Conservation (phyloP, 1,139 yeast species). For the Entelexis paramagnoliae region DNA sequence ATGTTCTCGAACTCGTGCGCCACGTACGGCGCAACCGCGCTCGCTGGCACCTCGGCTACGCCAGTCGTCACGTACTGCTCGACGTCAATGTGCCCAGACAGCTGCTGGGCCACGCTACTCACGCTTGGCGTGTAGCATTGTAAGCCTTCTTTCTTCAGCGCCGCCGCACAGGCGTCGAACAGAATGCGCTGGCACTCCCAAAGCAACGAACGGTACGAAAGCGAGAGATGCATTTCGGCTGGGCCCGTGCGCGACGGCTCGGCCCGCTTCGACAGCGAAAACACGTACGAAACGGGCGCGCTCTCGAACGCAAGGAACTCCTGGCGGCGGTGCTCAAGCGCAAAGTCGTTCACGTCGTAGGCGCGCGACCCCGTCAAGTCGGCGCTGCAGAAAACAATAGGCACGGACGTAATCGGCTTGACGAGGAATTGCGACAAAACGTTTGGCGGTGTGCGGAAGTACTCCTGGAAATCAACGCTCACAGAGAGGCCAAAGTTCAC, state of each 20-base stretch:
- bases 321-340: conserved; percentile 25
- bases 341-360: conserved; percentile 36
- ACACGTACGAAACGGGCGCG: conserved; percentile 59
- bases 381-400: conserved; percentile 45
- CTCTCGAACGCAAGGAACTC: conserved; percentile 47
- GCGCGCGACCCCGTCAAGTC: conserved; percentile 36
- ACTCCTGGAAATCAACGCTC: conserved; percentile 52
- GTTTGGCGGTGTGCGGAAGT: conserved; percentile 41
- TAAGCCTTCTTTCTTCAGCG: background rate
- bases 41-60: background rate
- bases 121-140: conserved; percentile 7
- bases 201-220: conserved; percentile 18
- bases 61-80: conserved; percentile 8
- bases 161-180: conserved; percentile 3
- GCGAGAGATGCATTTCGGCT: conserved; percentile 10
- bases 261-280: conserved; percentile 22
- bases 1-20: conserved; percentile 8
- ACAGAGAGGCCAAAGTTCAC: conserved; percentile 52
- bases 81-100: conserved; percentile 6
- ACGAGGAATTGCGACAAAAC: conserved; percentile 56
- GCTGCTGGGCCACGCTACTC: conserved; percentile 4
- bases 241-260: background rate
- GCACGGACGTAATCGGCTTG: conserved; percentile 45
- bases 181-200: conserved; percentile 21
- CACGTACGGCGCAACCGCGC: conserved; percentile 1